Percentiles rank a stretch among this genome's conserved stretches.
These are phyloP conservation scores for Suillus subaureus DNA, from an alignment of 768 basidiomycete genomes.

Conservation along the genomic window DNA sequence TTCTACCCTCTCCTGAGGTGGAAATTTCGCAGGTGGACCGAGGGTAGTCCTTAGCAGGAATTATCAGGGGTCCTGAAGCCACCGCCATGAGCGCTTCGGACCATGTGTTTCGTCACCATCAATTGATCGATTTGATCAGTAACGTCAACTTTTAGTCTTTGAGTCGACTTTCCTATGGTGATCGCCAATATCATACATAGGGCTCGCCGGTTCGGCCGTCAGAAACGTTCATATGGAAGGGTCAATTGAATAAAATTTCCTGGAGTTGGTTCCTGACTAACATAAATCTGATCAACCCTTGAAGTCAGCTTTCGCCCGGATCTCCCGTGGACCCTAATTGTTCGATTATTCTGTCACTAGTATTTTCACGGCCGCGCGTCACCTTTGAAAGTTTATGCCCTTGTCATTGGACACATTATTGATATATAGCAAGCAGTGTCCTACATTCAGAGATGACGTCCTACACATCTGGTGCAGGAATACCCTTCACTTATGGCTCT, in stretches of 20 bases:
- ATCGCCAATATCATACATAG: not conserved
- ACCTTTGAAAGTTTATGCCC: not conserved
- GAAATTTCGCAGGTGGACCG: no score
- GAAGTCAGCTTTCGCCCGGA: not conserved
- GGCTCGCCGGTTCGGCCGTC: no score
- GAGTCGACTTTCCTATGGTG: not conserved
- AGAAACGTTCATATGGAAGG: no score
- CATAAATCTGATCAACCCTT: not conserved
- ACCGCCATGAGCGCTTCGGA: no score
- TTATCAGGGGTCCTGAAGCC: no score
- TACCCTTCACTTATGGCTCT: conserved; percentile 47
- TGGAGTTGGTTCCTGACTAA: not conserved
- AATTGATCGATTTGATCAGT: no score
- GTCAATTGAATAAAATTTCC: not conserved
- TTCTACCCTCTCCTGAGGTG: no score
- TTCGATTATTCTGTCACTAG: not conserved
- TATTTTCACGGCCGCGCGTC: conserved; percentile 1
- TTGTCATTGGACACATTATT: not conserved
- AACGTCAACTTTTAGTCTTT: no score
- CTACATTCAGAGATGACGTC: conserved; percentile 42
- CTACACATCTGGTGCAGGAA: conserved; percentile 36
- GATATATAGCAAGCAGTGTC: not conserved
- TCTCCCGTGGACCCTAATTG: not conserved
- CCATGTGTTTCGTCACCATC: no score
- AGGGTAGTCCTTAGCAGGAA: no score